Evolutionary conservation across 257 asterid genomes (phyloP), one percentile per base, ranked within the genome.

Genomic region (Linderniella brevidens): DNA sequence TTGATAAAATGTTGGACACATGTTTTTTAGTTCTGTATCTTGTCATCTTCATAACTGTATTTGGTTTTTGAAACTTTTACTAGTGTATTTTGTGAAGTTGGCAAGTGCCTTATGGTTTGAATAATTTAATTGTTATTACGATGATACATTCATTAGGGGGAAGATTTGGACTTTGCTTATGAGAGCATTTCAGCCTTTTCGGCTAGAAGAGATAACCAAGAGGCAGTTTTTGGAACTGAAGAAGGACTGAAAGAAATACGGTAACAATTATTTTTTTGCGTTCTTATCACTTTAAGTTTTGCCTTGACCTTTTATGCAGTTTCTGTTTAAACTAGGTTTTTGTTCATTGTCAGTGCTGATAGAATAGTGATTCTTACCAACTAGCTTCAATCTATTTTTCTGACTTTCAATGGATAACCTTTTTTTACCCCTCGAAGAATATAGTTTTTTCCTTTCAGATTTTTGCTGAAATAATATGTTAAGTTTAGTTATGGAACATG

Each of bases 111-210:
- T 44, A 4, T 44, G 48, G 3, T 18, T 15, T 8, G 19, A n/a
- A n/a, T n/a, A 9, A 13, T 13, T 8, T 4, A 13, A 5, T 1
- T 13, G 9, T 10, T 13, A 5, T 13, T 44, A 8, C 4, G 19
- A 13, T 18, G 17, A 17, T 13, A 13, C 62, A n/a, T 52, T 61
- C 60, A 41, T 47, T 58, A 90, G 98, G 98, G 98, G 50, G 96
- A 84, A 68, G 98, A 90, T 68, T 74, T 90, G 57, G 96, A 90
- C 71, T 85, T 77, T 63, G 98, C 98, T 59, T 84, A 73, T 63
- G 96, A 90, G 55, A 90, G 96, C 75, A 90, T 90, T 71, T 90
- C 96, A 56, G 94, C 98, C 70, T 90, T 90, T 67, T 90, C 98
- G 55, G 70, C 92, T 48, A 70, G 96, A 68, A 80, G 94, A 61